Base-by-base conservation (phyloP, 1,139 yeast genomes). In the Saccharomyces hybrid region DNA sequence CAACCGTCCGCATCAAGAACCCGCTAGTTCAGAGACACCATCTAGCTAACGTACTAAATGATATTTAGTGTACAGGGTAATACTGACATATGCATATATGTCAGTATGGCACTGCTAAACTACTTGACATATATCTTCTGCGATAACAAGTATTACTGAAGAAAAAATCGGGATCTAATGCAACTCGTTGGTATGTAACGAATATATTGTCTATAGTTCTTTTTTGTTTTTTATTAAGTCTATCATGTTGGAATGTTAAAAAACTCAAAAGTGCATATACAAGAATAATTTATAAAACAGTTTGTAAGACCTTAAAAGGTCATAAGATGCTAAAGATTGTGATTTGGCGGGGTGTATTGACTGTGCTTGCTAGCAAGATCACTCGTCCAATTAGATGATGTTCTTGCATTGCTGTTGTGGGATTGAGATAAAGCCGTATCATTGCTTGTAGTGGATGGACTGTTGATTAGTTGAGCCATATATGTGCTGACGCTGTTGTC, bases 401-500 rank as follows among this genome's bases (percentile, higher is more conserved):
- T 38, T 38, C 25, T 38, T 11, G 44, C 25, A 5, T 38, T 16
- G 25, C 44, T 38, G 11, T 38, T 38, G 44, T 16, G 44, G 9
- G 44, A 38, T 3, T 7, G 44, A 38, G 44, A 38, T 3, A 27
- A 26, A 1, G 41, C 30, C 5, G 52, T 27, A 16, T 23, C 47
- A 20, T 51, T 32, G 50, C 57, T 52, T 30, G 48, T 49, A n/a
- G 48, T 44, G 32, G 51, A 48, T 11, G 47, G 34, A 31, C 52
- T 52, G 41, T 50, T 47, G 41, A 59, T 59, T 49, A 61, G 47
- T 16, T 61, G 63, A 6, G 63, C 62, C 63, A 62, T 61, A 51
- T 62, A 62, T 47, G 59, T 60, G 48, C 59, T 61, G 49, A 62
- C 49, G 52, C 59, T 54, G 23, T 54, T 51, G 16, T 9, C 49